Percentiles rank a stretch among this genome's conserved stretches.
These are phyloP conservation scores for Adenanthera pavonina DNA, from an alignment of 306 rosid genomes.

Conservation along the genomic window DNA sequence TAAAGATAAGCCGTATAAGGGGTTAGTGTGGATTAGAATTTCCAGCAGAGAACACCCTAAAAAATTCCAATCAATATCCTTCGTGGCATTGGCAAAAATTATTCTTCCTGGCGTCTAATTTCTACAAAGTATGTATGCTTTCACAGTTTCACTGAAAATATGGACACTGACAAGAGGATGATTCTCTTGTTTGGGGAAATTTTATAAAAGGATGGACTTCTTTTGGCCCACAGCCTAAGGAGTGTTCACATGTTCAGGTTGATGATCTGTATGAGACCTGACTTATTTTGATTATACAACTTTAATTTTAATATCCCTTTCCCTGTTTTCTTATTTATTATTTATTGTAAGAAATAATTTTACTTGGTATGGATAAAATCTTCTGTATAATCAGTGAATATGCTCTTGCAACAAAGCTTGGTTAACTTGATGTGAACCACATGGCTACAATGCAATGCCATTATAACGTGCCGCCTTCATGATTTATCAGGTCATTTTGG, in stretches of 20 bases:
- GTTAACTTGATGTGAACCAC: neutral
- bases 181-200: neutral
- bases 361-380: neutral
- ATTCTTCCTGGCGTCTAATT: neutral
- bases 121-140: neutral
- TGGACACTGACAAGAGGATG: neutral
- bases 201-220: neutral
- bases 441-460: neutral
- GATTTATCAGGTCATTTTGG: conserved; percentile 60
- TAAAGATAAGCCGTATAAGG: neutral
- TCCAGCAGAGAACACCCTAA: neutral
- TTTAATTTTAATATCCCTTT: neutral
- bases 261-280: neutral
- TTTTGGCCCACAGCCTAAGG: neutral
- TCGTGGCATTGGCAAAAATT: neutral
- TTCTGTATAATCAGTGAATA: neutral
- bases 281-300: neutral
- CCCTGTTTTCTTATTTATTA: neutral
- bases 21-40: neutral
- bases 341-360: neutral
- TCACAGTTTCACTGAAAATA: neutral
- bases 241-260: neutral
- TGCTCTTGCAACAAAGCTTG: neutral
- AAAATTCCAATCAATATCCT: neutral
- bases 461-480: neutral